These are phyloP conservation scores for Botryotinia calthae DNA, from an alignment of 2,329 filamentous ascomycete genomes.

Conservation along the genomic window DNA sequence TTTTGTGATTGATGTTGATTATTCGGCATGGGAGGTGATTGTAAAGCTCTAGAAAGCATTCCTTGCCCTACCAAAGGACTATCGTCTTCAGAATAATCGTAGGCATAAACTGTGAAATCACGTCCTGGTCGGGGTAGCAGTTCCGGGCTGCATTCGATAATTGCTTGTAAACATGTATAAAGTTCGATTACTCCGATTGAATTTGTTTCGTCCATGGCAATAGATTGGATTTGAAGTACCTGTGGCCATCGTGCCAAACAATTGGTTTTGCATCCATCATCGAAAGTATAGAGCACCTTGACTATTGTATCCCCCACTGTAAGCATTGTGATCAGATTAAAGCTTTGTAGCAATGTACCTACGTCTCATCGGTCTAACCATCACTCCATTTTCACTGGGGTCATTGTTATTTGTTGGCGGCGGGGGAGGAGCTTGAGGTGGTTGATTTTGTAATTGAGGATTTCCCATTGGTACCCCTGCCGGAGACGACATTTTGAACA, in stretches of 20 bases:
- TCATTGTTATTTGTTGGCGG: conserved; percentile 23
- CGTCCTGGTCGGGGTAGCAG: conserved; percentile 67
- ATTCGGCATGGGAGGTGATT: conserved; percentile 53
- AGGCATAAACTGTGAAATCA: conserved; percentile 95
- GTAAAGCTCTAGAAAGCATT: conserved; percentile 82
- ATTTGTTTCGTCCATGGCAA: conserved; percentile 74
- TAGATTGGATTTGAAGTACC: conserved; percentile 73
- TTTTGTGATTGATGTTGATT: conserved; percentile 60
- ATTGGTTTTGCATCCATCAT: conserved; percentile 81
- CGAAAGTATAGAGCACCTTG: conserved; percentile 96
- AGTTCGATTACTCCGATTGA: conserved; percentile 87
- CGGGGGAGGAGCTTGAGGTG: conserved; percentile 27
- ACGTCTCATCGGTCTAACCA: conserved; percentile 59
- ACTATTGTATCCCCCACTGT: conserved; percentile 52
- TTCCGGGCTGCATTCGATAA: conserved; percentile 78
- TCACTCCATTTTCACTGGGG: conserved; percentile 50
- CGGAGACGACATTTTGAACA: conserved; percentile 36
- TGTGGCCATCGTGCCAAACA: conserved; percentile 85
- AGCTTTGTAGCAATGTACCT: conserved; percentile 41
- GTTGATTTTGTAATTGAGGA: conserved; percentile 24
- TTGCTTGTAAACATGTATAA: conserved; percentile 79
- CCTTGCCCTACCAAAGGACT: conserved; percentile 92
- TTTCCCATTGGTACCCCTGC: conserved; percentile 22
- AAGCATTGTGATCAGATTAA: conserved; percentile 22
- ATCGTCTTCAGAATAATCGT: conserved; percentile 94